Percentiles rank a stretch among this genome's conserved stretches.
phyloP scores from a whole-genome alignment of 75 land plant species.

The Pinus tabuliformis region DNA sequence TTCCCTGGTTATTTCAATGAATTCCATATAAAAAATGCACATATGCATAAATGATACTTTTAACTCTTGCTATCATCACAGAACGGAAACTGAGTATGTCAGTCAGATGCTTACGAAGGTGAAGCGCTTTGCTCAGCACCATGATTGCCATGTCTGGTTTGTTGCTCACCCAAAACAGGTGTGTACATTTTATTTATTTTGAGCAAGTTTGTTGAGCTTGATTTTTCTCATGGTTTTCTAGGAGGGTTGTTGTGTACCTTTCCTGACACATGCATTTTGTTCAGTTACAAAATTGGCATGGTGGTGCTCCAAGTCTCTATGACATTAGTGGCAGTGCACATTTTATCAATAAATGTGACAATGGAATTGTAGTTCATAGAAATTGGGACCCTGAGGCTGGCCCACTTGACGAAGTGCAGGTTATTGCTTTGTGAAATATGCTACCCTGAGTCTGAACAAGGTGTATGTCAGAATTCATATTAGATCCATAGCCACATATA shows the following conservation, averaged over 20 bases:
- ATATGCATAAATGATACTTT: too few relatives aligned
- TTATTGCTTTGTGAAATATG: slow-evolving; percentile 10
- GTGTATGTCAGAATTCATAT: not conserved
- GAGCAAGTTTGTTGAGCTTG: not conserved
- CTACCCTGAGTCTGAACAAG: not conserved
- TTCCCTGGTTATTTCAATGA: too few relatives aligned
- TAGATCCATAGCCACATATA: not conserved
- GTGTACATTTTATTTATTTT: slow-evolving; percentile 6
- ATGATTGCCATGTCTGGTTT: slow-evolving; percentile 98
- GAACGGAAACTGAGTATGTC: slow-evolving; percentile 98
- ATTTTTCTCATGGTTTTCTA: not conserved
- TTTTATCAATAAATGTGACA: slow-evolving; percentile 99
- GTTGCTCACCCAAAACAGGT: slow-evolving; percentile 99
- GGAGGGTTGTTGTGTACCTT: not conserved
- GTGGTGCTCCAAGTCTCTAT: slow-evolving; percentile 82
- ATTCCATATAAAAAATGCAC: too few relatives aligned
- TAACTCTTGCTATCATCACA: slow-evolving; percentile 17
- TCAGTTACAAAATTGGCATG: slow-evolving; percentile 83
- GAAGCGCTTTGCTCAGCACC: slow-evolving; percentile 95
- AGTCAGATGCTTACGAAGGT: slow-evolving; percentile 92
- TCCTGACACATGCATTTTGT: not conserved
- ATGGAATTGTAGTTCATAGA: slow-evolving; percentile 96
- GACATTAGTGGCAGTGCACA: slow-evolving; percentile 99
- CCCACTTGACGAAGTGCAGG: slow-evolving; percentile 81
- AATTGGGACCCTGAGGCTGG: slow-evolving; percentile 71